Evolutionary conservation across 2,329 filamentous ascomycete species (phyloP), one percentile per base, ranked within the genome.

Genomic region (Cryphonectria carpinicola): DNA sequence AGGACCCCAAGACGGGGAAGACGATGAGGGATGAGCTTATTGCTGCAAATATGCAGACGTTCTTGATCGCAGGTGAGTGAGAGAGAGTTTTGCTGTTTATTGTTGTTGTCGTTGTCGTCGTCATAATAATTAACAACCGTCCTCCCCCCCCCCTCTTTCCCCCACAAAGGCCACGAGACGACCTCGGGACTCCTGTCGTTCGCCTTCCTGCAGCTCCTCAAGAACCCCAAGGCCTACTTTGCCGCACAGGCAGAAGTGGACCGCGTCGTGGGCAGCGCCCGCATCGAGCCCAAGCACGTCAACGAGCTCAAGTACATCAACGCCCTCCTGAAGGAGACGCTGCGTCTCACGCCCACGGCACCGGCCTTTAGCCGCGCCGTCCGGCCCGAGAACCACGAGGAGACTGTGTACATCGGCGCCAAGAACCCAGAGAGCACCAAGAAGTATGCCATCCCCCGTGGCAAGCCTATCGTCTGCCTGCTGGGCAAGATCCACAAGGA

Each of bases 201-300:
- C 75, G 75, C 81, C 0, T 80, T 86, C 58, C 85, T 84, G 75
- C 82, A 85, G 69, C 78, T 89, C 4, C 75, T 87, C 69, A 85
- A 84, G 70, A 82, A 86, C 73, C 86, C 86, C 0, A 79, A 82
- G 1, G 80, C 80, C 10, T 83, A 85, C 67, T 76, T 76, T 28
- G 84, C 84, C 67, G 85, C 86, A 10, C 85, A 85, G 66, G 78
- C 84, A 71, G 87, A 89, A 72, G 84, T 89, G 39, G 86, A 88
- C 72, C 68, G 78, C 0, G 84, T 88, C 3, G 77, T 87, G 64
- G 85, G 85, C 0, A 49, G 22, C 35, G 19, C 22, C 14, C 32
- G 46, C 46, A 56, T 66, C 46, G 35, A 37, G 28, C 25, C 46
- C 8, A 56, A 56, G 4, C 64, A 66, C 64, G 14, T 66, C 46